Percentiles rank a stretch among this genome's conserved stretches.
These are phyloP conservation scores for Phytophthora ohioensis DNA, from an alignment of 352 stramenopile genomes.

Conservation along the genomic window DNA sequence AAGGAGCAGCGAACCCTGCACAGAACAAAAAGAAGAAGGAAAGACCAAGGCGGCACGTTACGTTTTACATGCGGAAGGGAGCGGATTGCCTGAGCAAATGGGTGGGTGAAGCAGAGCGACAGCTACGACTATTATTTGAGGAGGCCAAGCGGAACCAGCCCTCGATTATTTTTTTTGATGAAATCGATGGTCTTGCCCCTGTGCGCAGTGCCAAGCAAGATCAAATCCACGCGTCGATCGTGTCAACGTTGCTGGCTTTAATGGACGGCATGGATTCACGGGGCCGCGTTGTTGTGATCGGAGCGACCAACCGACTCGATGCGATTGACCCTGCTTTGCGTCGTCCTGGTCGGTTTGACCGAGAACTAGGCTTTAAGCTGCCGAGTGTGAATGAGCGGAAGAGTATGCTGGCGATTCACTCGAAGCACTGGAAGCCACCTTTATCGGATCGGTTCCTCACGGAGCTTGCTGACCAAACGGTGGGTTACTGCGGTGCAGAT, in stretches of 20 bases:
- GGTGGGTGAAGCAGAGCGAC: conserved; percentile 93
- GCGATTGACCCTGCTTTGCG: conserved; percentile 96
- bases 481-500: conserved; percentile 92
- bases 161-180: conserved; percentile 97
- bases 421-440: conserved; percentile 86
- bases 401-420: conserved; percentile 92
- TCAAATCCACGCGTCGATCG: conserved; percentile 94
- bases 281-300: conserved; percentile 97
- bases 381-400: conserved; percentile 83
- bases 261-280: conserved; percentile 93
- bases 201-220: conserved; percentile 94
- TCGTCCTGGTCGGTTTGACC: conserved; percentile 94
- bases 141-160: conserved; percentile 91
- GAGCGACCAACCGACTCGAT: conserved; percentile 97
- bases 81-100: conserved; percentile 93
- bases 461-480: conserved; percentile 84
- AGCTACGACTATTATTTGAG: conserved; percentile 93
- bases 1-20: neutral
- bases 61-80: conserved; percentile 96
- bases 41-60: conserved; percentile 68
- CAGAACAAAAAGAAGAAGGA: conserved; percentile 28
- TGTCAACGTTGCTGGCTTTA: conserved; percentile 92
- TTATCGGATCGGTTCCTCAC: conserved; percentile 66
- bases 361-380: conserved; percentile 91
- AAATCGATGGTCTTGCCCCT: conserved; percentile 93